Percentiles rank a stretch among this genome's conserved stretches.
phyloP scores from a whole-genome alignment of 2,329 filamentous ascomycete genomes.

The Hymenoscyphus occultus region DNA sequence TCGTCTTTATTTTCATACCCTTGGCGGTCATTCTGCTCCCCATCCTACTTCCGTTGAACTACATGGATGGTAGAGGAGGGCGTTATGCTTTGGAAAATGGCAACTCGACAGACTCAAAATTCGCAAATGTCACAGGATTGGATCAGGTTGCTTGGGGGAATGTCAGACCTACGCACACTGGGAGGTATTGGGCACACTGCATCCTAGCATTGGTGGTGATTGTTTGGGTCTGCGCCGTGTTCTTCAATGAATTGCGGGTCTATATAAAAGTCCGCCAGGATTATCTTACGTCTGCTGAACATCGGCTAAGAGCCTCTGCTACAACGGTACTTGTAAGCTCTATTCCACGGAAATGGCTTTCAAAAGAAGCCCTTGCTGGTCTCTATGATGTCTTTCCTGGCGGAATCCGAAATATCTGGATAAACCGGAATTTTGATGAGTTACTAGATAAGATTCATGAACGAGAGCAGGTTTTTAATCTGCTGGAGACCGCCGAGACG shows the following conservation, averaged over 20 bases:
- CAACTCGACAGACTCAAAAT: slow-evolving; percentile 34
- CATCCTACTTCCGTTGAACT: slow-evolving; percentile 83
- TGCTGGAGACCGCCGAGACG: slow-evolving; percentile 79
- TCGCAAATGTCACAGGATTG: slow-evolving; percentile 51
- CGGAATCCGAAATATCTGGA: slow-evolving; percentile 92
- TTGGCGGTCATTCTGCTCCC: slow-evolving; percentile 76
- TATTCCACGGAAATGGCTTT: slow-evolving; percentile 89
- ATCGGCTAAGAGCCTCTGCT: slow-evolving; percentile 87
- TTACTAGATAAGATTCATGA: slow-evolving; percentile 80
- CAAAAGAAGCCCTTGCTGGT: slow-evolving; percentile 72
- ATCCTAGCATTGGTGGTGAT: slow-evolving; percentile 75
- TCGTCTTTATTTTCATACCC: slow-evolving; percentile 89
- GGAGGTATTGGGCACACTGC: slow-evolving; percentile 80
- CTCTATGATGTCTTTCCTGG: slow-evolving; percentile 96
- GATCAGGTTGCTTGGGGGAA: slow-evolving; percentile 89
- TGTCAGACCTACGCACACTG: slow-evolving; percentile 60
- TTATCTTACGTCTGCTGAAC: slow-evolving; percentile 90
- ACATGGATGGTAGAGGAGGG: slow-evolving; percentile 61
- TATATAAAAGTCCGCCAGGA: slow-evolving; percentile 94
- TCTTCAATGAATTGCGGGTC: slow-evolving; percentile 79
- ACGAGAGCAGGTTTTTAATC: slow-evolving; percentile 66
- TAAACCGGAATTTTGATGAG: slow-evolving; percentile 84
- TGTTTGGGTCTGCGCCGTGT: slow-evolving; percentile 80
- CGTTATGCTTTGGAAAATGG: slow-evolving; percentile 39
- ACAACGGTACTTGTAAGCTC: slow-evolving; percentile 92